Base-by-base conservation (phyloP, 805 yeast genomes). In the Huiozyma naganishii region DNA sequence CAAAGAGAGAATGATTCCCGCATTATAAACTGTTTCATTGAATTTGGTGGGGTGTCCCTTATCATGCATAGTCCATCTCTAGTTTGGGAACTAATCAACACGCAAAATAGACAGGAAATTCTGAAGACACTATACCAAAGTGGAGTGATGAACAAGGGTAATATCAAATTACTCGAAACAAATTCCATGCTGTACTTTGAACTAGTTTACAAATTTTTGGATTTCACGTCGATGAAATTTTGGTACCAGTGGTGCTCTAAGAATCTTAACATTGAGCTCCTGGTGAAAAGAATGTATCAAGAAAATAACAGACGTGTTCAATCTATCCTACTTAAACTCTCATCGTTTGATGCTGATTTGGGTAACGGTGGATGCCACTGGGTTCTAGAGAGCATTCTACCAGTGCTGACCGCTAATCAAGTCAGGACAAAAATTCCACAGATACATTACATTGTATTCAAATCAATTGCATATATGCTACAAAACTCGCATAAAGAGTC, bases 191-290 rank as follows among this genome's bases (percentile, higher is more conserved):
- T 58, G 10, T 48, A 48, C 27, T 47, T 59, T 13, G 53, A 55
- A 28, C 38, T 56, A 7, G 36, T 53, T n/a, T 52, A 52, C 40
- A 49, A 43, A 29, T 55, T 45, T 33, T 43, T 55, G 27, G 58
- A 55, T 11, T 47, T 40, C 27, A 51, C 54, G 4, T 49, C 61
- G 1, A 43, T 47, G 7, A 43, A 42, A n/a, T 54, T 48, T 36
- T 59, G 62, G 62, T 51, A 53, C 29, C 45, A 47, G 8, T 59
- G 64, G 64, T 57, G 61, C 42, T 41, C 45, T 2, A 39, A 43
- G 6, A 48, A 53, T 42, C 30, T 57, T 9, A 47, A 51, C 28
- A n/a, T 47, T 0, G n/a, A 43, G 6, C 29, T 39, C 3, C 41
- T 58, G 11, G 29, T 54, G 6, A 29, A 45, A 1, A 41, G 46